Evolutionary conservation across 495 filamentous ascomycete genomes (phyloP).

Genomic region (Penicillium goetzii): DNA sequence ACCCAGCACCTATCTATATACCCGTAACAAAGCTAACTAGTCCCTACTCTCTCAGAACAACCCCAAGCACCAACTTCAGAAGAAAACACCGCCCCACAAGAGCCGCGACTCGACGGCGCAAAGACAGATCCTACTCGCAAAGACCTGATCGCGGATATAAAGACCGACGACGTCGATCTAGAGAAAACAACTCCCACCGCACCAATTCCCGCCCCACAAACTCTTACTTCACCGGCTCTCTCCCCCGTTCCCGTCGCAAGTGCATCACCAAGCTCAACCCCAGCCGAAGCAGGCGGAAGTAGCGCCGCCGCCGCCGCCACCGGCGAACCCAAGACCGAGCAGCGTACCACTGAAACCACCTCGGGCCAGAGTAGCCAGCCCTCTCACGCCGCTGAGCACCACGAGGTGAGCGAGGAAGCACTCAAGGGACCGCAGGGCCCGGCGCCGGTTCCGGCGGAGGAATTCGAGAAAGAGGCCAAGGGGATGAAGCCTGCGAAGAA

Average conservation of each 20-base stretch:
- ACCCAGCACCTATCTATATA: background rate
- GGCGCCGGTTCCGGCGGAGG: constrained; percentile 29
- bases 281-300: constrained; percentile 2
- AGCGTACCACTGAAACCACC: constrained; percentile 18
- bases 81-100: constrained; percentile 31
- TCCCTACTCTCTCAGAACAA: constrained; percentile 33
- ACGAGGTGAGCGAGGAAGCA: constrained; percentile 40
- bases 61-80: constrained; percentile 32
- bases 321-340: constrained; percentile 12
- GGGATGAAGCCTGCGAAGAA: constrained; percentile 6
- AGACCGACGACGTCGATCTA: constrained; percentile 1
- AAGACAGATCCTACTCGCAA: constrained; percentile 16
- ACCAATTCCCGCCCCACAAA: background rate
- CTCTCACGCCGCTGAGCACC: background rate
- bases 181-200: background rate
- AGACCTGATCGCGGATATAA: background rate
- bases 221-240: background rate
- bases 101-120: constrained; percentile 18
- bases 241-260: background rate
- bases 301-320: background rate
- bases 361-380: background rate
- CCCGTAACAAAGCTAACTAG: background rate
- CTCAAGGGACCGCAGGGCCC: constrained; percentile 40
- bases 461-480: constrained; percentile 36
- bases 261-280: background rate